Conservation (phyloP, 371 early-diverging fungal genomes). For the Mortierella sp. region DNA sequence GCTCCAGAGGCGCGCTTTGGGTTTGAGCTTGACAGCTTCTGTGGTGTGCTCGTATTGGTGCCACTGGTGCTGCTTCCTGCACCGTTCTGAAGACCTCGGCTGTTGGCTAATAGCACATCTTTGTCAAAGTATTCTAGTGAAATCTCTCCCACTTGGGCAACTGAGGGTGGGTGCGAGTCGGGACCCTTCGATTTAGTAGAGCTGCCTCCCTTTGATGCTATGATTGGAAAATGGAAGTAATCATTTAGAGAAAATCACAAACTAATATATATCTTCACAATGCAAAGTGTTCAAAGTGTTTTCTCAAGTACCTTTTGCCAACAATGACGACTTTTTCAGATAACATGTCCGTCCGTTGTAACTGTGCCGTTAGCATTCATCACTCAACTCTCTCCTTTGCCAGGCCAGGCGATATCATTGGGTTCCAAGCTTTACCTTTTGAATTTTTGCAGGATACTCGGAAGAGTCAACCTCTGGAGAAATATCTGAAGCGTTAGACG, state of each 20-base stretch:
- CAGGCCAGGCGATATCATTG: not conserved
- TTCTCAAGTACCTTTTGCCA: constrained; percentile 27
- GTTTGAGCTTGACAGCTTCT: constrained; percentile 48
- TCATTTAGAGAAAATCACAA: not conserved
- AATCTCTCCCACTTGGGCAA: constrained; percentile 40
- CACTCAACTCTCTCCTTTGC: not conserved
- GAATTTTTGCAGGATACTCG: constrained; percentile 31
- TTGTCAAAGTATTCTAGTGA: constrained; percentile 45
- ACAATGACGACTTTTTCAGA: constrained; percentile 19
- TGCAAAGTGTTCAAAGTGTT: not conserved
- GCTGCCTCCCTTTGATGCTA: constrained; percentile 37
- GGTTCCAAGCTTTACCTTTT: constrained; percentile 14
- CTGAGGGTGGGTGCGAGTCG: constrained; percentile 29
- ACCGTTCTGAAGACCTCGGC: constrained; percentile 47
- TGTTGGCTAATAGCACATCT: constrained; percentile 38
- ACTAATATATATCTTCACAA: not conserved
- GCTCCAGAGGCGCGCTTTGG: constrained; percentile 37
- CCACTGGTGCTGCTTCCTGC: constrained; percentile 11
- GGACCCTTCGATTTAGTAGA: constrained; percentile 39
- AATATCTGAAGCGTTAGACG: not conserved
- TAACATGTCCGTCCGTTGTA: not conserved
- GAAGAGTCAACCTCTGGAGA: constrained; percentile 24
- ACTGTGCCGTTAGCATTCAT: constrained; percentile 6
- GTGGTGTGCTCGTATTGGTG: constrained; percentile 14
- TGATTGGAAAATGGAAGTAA: not conserved